These are phyloP conservation scores for Xylaria longipes DNA, from an alignment of 495 filamentous ascomycete species.

Conservation along the genomic window DNA sequence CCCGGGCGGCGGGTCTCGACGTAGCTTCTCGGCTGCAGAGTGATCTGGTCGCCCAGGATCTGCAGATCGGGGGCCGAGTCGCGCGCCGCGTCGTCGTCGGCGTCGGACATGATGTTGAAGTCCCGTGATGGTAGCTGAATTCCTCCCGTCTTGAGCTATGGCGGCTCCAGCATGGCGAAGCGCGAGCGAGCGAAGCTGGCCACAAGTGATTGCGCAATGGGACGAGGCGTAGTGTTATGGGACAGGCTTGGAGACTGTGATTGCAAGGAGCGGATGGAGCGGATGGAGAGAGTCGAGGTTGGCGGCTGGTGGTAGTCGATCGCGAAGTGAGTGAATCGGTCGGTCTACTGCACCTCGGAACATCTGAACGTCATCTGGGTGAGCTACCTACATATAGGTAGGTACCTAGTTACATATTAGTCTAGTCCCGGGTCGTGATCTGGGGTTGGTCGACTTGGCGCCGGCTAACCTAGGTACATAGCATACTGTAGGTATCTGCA, in stretches of 20 bases:
- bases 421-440: too few relatives aligned
- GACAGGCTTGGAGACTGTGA: not conserved
- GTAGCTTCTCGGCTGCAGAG: constrained; percentile 80
- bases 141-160: constrained; percentile 15
- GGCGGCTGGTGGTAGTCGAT: not conserved
- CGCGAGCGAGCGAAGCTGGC: not conserved
- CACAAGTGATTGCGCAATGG: not conserved
- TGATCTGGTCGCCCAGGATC: constrained; percentile 79
- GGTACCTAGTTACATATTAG: too few relatives aligned
- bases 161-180: constrained; percentile 20
- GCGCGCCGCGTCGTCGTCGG: constrained; percentile 42
- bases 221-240: not conserved
- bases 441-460: too few relatives aligned
- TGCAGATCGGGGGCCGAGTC: constrained; percentile 79
- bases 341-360: too few relatives aligned
- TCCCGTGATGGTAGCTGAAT: not conserved
- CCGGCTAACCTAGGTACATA: too few relatives aligned
- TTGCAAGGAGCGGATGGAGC: not conserved
- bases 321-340: too few relatives aligned
- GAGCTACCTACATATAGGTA: too few relatives aligned
- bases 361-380: constrained; percentile 14
- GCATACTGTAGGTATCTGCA: not conserved
- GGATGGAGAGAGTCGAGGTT: not conserved
- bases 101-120: constrained; percentile 42
- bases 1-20: constrained; percentile 53